Base-by-base conservation (phyloP, 1,284 basidiomycete species). In the Cutaneotrichosporon sp. region DNA sequence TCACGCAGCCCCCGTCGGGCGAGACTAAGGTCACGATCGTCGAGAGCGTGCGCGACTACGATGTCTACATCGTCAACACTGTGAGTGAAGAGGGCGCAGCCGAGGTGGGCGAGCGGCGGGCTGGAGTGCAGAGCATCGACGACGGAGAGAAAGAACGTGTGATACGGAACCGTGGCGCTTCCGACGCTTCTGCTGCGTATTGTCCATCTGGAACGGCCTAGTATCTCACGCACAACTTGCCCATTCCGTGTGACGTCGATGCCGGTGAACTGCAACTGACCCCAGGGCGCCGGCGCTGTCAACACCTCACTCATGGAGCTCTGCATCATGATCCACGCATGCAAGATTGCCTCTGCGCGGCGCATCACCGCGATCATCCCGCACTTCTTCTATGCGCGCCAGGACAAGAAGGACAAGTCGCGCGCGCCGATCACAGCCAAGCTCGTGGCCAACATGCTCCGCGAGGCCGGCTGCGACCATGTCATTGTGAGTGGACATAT, bases 381-480 rank as follows among this genome's bases (percentile, higher is more conserved):
- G 41, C 82, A 96, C 47, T 97, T 93, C 77, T 91, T 91, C 17
- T 97, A 97, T 75, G 84, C 92, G 24, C 82, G 92, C 42, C 92
- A 99, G 77, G 96, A 99, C 80, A 98, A 98, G 77, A 99, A 98
- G 78, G 96, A 99, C 82, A 98, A 98, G 79, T 93, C 89, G 63
- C 83, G 96, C 49, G 96, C 96, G 17, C 96, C 96, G 39, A 99
- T 99, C 71, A 94, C 94, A 4, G 96, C 96, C 46, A 98, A 98
- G 75, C 83, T 99, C 29, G 91, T 99, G 22, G 96, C 96, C 54
- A 98, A 98, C 77, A 98, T 99, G 94, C 82, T 99, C 61, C 88
- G 93, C 71, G 90, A 87, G 74, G 88, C 92, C 22, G 96, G 96
- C 4, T 97, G 94, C 71, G 94, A 98, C 77, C 96, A 98, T 79